phyloP scores from a whole-genome alignment of 2,329 filamentous ascomycete species.

The Aspergillus sp. region DNA sequence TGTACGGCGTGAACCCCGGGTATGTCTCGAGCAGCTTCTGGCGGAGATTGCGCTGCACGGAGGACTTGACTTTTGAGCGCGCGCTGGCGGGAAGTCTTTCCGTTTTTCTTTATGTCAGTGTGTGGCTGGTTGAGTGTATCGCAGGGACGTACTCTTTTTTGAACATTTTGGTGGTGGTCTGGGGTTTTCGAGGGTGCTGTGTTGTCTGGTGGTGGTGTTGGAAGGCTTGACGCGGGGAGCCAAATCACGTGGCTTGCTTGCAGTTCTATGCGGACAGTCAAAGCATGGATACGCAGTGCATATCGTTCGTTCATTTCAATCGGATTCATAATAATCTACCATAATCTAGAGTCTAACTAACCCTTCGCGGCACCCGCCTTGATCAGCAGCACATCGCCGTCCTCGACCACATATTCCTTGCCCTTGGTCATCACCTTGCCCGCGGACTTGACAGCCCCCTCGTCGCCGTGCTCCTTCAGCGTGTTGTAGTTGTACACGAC shows the following conservation, averaged over 20 bases:
- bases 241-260: too few relatives aligned
- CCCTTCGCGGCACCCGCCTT: slow-evolving; percentile 52
- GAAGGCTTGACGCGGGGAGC: too few relatives aligned
- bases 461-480: slow-evolving; percentile 80
- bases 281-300: too few relatives aligned
- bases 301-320: too few relatives aligned
- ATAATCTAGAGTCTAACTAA: slow-evolving; percentile 16
- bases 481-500: slow-evolving; percentile 82
- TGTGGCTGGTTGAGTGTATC: not conserved
- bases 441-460: slow-evolving; percentile 79
- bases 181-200: too few relatives aligned
- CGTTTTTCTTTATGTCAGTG: slow-evolving; percentile 32
- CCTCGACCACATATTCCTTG: slow-evolving; percentile 69
- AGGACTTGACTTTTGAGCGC: slow-evolving; percentile 96
- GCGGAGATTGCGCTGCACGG: slow-evolving; percentile 78
- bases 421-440: slow-evolving; percentile 98
- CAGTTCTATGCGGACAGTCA: too few relatives aligned
- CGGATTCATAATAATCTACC: not conserved
- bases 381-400: slow-evolving; percentile 64
- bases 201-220: too few relatives aligned
- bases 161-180: slow-evolving; percentile 59
- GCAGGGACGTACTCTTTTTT: slow-evolving; percentile 73
- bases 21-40: slow-evolving; percentile 74
- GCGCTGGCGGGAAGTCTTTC: slow-evolving; percentile 65
- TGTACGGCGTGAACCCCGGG: slow-evolving; percentile 73